phyloP scores from a whole-genome alignment of 2,329 filamentous ascomycete genomes.

The Aspergillus sclerotialis region DNA sequence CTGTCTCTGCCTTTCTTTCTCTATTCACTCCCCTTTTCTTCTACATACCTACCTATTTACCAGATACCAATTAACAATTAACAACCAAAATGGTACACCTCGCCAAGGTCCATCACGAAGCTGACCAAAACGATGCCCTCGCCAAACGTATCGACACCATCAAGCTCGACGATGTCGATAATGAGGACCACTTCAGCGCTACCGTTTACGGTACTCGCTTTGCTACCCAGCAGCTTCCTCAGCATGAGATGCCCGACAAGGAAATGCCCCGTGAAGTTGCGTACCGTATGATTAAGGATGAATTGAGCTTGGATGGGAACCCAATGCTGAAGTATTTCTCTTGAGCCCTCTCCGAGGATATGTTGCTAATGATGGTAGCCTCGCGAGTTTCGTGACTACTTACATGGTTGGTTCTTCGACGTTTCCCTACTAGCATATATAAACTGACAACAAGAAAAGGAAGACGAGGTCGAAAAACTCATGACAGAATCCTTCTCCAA shows the following conservation, averaged over 20 bases:
- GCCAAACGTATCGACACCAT: conserved; percentile 41
- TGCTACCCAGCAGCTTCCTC: conserved; percentile 72
- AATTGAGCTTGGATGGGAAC: conserved; percentile 84
- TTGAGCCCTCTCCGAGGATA: background rate
- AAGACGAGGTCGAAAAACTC: conserved; percentile 91
- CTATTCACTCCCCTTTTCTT: too few relatives aligned
- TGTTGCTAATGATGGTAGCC: conserved; percentile 40
- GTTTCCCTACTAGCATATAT: background rate
- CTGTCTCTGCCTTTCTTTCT: too few relatives aligned
- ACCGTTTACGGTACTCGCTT: conserved; percentile 86
- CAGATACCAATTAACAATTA: too few relatives aligned
- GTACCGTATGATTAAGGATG: conserved; percentile 96
- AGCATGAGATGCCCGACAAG: conserved; percentile 75
- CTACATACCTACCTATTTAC: too few relatives aligned
- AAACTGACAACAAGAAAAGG: conserved; percentile 41
- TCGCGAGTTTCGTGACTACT: conserved; percentile 90
- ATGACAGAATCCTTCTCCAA: conserved; percentile 90
- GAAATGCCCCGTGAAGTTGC: conserved; percentile 90
- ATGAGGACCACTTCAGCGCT: conserved; percentile 52
- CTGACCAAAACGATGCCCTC: conserved; percentile 28
- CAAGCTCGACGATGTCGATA: conserved; percentile 35
- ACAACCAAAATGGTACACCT: conserved; percentile 37
- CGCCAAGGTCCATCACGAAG: conserved; percentile 29
- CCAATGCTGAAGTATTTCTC: conserved; percentile 60
- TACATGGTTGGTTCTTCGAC: conserved; percentile 64